These are phyloP conservation scores for Mortierella hygrophila DNA, from an alignment of 192 early-diverging fungal species.

Conservation along the genomic window DNA sequence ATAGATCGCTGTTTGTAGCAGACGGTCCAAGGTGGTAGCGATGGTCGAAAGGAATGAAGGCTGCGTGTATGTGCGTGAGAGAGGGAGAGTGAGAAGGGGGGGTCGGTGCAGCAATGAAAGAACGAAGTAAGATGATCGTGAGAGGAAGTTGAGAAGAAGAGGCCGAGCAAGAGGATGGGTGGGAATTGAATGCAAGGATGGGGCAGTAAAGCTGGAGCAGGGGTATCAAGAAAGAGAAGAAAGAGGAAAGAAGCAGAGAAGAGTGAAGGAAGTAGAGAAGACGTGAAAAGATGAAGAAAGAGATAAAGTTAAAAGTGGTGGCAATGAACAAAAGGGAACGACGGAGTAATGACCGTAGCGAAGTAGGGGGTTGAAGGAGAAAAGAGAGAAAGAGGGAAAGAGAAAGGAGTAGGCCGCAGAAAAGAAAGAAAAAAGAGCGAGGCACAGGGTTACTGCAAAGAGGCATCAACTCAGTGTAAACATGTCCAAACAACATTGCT, in stretches of 20 bases:
- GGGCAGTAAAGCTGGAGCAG: background rate
- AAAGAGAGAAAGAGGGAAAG: background rate
- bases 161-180: background rate
- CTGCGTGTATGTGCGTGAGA: background rate
- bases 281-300: background rate
- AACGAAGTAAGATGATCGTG: constrained; percentile 1
- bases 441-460: background rate
- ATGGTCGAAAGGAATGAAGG: background rate
- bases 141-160: background rate
- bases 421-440: background rate
- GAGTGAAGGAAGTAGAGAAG: background rate
- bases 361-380: background rate
- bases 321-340: background rate
- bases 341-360: background rate
- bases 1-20: background rate
- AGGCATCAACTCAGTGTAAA: background rate
- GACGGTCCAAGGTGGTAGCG: background rate
- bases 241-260: background rate
- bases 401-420: background rate
- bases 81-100: background rate
- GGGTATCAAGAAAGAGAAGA: background rate
- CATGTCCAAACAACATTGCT: background rate
- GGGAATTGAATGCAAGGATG: background rate
- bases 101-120: background rate
- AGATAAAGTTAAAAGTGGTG: constrained; percentile 11